Percentiles rank a stretch among this genome's conserved stretches.
Evolutionary conservation across 139 green algal genomes (phyloP).

Genomic region (Haematococcus sp.): DNA sequence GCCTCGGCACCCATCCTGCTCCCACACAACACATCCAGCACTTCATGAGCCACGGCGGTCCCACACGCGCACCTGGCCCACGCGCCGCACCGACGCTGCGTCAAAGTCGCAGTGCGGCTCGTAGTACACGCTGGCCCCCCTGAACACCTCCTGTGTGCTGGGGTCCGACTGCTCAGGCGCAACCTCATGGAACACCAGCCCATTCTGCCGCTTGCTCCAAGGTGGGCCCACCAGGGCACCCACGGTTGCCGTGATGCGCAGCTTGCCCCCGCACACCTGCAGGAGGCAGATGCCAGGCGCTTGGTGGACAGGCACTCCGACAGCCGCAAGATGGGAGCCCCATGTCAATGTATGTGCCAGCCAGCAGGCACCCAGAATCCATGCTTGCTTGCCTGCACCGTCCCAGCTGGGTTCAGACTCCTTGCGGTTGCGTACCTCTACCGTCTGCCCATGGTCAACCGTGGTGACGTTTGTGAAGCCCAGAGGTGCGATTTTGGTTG

Average conservation of each 20-base stretch:
- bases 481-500: slow-evolving; percentile 46
- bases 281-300: no score
- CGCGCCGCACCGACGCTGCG: slow-evolving; percentile 16
- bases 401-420: no score
- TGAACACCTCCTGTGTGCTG: neutral
- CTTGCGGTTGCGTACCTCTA: slow-evolving; percentile 43
- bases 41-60: no score
- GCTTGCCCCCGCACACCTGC: slow-evolving; percentile 24
- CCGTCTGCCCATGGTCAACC: slow-evolving; percentile 51
- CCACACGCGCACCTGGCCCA: neutral
- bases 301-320: no score
- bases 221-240: slow-evolving; percentile 78
- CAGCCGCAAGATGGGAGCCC: no score
- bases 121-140: slow-evolving; percentile 57
- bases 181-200: slow-evolving; percentile 58
- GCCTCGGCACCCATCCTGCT: no score
- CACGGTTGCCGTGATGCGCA: slow-evolving; percentile 57
- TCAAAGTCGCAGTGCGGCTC: slow-evolving; percentile 73
- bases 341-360: no score
- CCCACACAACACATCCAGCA: neutral
- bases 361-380: no score
- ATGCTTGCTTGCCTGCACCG: no score
- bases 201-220: slow-evolving; percentile 77
- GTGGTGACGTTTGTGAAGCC: slow-evolving; percentile 65
- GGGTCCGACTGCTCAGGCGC: neutral